Base-by-base conservation (phyloP, 208 protist genomes). In the Leishmania amazonensis region DNA sequence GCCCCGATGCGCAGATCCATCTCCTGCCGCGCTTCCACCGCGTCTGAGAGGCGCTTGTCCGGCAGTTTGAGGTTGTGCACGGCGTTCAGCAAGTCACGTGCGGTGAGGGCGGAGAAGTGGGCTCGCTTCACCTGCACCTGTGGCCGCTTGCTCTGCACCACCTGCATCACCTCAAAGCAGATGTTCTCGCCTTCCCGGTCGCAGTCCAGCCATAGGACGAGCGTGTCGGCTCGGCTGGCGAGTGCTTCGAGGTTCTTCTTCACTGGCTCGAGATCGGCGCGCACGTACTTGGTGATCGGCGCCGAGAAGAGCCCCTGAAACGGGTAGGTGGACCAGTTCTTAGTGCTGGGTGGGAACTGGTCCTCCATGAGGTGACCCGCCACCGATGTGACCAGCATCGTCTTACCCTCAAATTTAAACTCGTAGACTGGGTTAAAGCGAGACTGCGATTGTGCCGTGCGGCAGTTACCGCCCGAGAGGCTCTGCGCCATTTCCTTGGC, bases 131-230 rank as follows among this genome's bases (percentile, higher is more conserved):
- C 84, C 40, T 85, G 58, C 78, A 96, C 83, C 11, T 83, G 83
- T 7, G 79, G 80, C 68, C 93, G 94, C 75, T 87, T 87, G 1
- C 58, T 68, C 64, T 85, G 82, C 35, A 90, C 93, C 42, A 97
- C 88, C 51, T 94, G 78, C 13, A 99, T 84, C 42, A 99, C 97
- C 90, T 99, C 98, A 83, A 99, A 99, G 83, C 96, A 98, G 81
- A 99, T 99, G 88, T 99, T 99, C 86, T 99, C 98, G 7, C 98
- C 98, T 79, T 99, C 98, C 9, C 98, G 88, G 82, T 99, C 98
- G 81, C 98, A 99, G 83, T 99, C 98, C 17, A 99, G 92, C 94
- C 96, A 99, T 67, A 99, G 88, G 28, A 99, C 91, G n/a, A 99
- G 87, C 73, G 90, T 83, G 74, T 92, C 81, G 40, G 90, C 89